A percentile compares a stretch with the other conserved stretches of the same genome.
Conservation (phyloP, 768 basidiomycete species). For the Tricholoma sp. region DNA sequence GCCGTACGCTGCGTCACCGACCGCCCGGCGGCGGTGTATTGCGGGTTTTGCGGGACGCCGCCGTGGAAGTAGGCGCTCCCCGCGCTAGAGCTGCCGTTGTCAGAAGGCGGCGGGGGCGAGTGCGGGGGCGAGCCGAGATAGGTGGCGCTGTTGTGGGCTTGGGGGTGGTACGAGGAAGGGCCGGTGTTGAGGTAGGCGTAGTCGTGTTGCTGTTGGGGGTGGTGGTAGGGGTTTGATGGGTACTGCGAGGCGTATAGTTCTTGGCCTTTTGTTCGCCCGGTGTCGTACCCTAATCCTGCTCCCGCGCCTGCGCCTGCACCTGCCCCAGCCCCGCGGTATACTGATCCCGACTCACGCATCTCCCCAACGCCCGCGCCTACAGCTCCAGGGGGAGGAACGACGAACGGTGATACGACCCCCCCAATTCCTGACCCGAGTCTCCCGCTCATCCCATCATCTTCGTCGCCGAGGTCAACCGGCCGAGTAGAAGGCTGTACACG, state of each 20-base stretch:
- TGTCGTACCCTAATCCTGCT: neutral
- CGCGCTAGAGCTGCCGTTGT: neutral
- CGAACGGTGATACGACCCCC: conserved; percentile 30
- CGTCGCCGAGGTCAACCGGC: conserved; percentile 10
- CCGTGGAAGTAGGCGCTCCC: neutral
- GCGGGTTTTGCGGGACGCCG: neutral
- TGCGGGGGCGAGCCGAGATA: neutral
- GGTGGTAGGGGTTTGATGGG: no score
- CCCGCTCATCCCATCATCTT: conserved; percentile 33
- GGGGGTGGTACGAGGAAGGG: neutral
- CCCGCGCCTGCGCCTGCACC: neutral
- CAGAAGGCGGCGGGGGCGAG: neutral
- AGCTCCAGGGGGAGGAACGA: conserved; percentile 7
- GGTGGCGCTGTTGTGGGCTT: neutral
- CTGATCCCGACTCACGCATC: neutral
- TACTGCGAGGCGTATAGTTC: neutral
- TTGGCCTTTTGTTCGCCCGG: neutral
- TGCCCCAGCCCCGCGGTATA: no score
- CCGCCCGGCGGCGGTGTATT: neutral
- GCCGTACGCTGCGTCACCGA: neutral
- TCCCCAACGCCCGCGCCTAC: neutral
- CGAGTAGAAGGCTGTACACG: conserved; percentile 14
- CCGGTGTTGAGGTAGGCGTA: neutral
- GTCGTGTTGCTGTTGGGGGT: neutral
- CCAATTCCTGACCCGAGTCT: conserved; percentile 24